These are phyloP conservation scores for Candida nitratophila DNA, from an alignment of 805 yeast species.

Conservation along the genomic window DNA sequence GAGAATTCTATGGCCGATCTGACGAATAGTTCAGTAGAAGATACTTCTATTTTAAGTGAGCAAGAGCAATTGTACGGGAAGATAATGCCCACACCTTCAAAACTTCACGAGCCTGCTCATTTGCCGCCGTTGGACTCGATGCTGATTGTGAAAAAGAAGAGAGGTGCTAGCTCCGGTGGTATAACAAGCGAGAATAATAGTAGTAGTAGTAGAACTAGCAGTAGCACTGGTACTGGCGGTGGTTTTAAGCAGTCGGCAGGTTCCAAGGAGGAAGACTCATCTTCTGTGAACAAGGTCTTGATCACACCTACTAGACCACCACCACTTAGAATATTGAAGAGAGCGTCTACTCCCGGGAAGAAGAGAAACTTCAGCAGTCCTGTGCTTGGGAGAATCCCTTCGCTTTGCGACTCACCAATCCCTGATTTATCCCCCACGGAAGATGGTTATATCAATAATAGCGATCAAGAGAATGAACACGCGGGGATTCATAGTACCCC, in stretches of 20 bases:
- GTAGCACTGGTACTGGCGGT: too few species aligned
- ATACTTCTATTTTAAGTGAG: constrained; percentile 6
- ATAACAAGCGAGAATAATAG: too few species aligned
- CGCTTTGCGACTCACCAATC: constrained; percentile 15
- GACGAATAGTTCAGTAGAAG: background rate
- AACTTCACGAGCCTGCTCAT: constrained; percentile 9
- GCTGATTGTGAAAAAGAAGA: constrained; percentile 13
- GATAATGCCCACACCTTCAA: constrained; percentile 19
- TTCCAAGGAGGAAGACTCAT: background rate
- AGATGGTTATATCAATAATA: background rate
- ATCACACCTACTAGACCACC: constrained; percentile 1
- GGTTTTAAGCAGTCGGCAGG: too few species aligned
- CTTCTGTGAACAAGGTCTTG: background rate
- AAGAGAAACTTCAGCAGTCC: constrained; percentile 17
- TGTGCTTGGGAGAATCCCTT: constrained; percentile 8
- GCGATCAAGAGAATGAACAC: background rate
- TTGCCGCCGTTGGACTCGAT: constrained; percentile 13
- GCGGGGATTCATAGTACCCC: background rate
- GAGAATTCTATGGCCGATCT: background rate
- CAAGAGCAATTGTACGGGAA: constrained; percentile 20
- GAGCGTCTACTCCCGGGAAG: constrained; percentile 10
- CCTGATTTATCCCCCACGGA: constrained; percentile 16
- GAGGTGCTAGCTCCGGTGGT: background rate
- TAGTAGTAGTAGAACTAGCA: too few species aligned
- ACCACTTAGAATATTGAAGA: constrained; percentile 2